A percentile compares a stretch with the other conserved stretches of the same genome.
Evolutionary conservation across 2,329 filamentous ascomycete genomes (phyloP).

Genomic region (Berkeleyomyces basicola): DNA sequence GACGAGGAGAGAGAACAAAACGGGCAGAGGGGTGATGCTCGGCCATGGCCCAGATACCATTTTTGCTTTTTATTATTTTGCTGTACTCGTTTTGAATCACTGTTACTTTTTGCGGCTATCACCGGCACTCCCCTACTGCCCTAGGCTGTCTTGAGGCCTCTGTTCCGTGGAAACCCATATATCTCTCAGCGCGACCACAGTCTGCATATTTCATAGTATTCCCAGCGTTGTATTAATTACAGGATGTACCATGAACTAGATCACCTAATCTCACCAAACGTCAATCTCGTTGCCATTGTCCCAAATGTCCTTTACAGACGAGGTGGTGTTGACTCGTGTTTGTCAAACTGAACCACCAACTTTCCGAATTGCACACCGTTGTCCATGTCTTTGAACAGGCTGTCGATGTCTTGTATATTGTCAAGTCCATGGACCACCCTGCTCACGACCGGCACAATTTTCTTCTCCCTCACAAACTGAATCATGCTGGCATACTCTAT

Average conservation of each 20-base stretch:
- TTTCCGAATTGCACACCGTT: slow-evolving; percentile 81
- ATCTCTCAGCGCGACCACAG: too few species aligned
- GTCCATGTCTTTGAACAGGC: slow-evolving; percentile 77
- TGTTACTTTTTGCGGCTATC: not conserved
- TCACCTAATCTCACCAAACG: not conserved
- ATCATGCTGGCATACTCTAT: slow-evolving; percentile 88
- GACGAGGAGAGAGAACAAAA: not conserved
- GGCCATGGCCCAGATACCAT: slow-evolving; percentile 6
- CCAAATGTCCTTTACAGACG: not conserved
- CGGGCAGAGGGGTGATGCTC: not conserved
- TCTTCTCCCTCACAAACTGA: slow-evolving; percentile 55
- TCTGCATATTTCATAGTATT: too few species aligned
- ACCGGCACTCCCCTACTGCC: not conserved
- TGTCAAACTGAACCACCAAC: slow-evolving; percentile 59
- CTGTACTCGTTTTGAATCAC: not conserved
- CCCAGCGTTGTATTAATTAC: not conserved
- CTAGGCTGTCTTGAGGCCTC: not conserved
- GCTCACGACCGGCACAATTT: slow-evolving; percentile 64
- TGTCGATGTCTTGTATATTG: slow-evolving; percentile 62
- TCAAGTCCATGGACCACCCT: slow-evolving; percentile 56
- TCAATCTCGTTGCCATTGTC: not conserved
- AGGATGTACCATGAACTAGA: not conserved
- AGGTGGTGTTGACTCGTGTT: slow-evolving; percentile 16
- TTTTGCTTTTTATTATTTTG: slow-evolving; percentile 6
- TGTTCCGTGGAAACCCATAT: too few species aligned